Conservation (phyloP, 768 basidiomycete genomes). For the Cantharellus cinnabarinus region DNA sequence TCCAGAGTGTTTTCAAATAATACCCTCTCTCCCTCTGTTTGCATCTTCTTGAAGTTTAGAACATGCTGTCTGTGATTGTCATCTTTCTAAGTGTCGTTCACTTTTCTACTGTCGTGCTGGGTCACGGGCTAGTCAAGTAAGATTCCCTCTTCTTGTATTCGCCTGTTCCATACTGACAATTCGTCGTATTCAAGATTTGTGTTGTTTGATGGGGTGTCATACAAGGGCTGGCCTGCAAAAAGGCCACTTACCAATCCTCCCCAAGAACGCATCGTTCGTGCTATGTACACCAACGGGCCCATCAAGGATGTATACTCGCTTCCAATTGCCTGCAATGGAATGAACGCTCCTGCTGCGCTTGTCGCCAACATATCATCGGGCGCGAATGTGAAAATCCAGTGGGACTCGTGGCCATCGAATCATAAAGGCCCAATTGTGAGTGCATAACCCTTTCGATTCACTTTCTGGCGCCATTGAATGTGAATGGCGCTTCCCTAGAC, state of each 20-base stretch:
- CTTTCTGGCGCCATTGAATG: too few relatives aligned
- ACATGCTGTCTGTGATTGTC: not conserved
- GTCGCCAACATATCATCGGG: constrained; percentile 25
- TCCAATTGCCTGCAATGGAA: not conserved
- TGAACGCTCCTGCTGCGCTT: constrained; percentile 20
- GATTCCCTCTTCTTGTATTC: not conserved
- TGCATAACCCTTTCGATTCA: not conserved
- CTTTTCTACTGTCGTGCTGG: not conserved
- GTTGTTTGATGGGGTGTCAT: not conserved
- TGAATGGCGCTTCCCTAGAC: not conserved
- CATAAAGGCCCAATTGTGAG: constrained; percentile 6
- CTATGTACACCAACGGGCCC: constrained; percentile 24
- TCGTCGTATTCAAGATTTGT: too few relatives aligned
- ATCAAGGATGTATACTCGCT: constrained; percentile 15
- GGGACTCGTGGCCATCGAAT: constrained; percentile 18
- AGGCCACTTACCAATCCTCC: constrained; percentile 8
- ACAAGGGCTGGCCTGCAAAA: not conserved
- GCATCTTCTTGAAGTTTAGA: not conserved
- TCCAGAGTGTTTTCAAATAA: not conserved
- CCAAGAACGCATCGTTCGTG: constrained; percentile 21
- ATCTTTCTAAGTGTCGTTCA: not conserved
- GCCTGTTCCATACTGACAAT: too few relatives aligned
- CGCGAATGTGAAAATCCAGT: constrained; percentile 21
- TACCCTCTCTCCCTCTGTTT: not conserved
- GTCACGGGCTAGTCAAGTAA: not conserved